Percentiles rank a stretch among this genome's conserved stretches.
Evolutionary conservation across 805 yeast genomes (phyloP).

Genomic region (Nakazawaea molendinolei): DNA sequence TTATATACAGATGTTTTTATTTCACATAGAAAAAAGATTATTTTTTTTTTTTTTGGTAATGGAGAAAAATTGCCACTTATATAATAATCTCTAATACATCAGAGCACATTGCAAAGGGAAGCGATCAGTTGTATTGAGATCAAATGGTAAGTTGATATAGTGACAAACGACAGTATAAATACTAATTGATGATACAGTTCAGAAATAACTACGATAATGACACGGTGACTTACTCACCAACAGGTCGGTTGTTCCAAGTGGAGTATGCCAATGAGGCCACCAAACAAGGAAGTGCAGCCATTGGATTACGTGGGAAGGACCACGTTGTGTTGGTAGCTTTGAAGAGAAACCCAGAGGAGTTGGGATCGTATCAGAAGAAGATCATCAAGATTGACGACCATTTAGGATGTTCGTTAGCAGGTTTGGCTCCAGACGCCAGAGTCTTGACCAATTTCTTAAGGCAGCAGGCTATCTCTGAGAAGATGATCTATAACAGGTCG

Average conservation of each 20-base stretch:
- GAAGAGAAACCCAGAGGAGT: constrained; percentile 94
- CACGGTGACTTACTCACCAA: constrained; percentile 94
- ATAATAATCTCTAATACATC: too few species aligned
- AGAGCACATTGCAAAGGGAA: too few species aligned
- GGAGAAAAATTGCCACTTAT: too few species aligned
- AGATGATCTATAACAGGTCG: constrained; percentile 80
- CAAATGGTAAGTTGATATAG: constrained; percentile 3
- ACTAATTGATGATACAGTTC: constrained; percentile 43
- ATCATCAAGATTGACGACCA: constrained; percentile 88
- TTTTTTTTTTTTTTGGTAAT: too few species aligned
- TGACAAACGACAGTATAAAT: neutral
- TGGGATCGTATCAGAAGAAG: constrained; percentile 95
- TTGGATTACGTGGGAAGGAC: constrained; percentile 79
- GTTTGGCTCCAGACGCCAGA: constrained; percentile 97
- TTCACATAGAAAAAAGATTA: too few species aligned
- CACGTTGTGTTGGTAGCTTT: constrained; percentile 91
- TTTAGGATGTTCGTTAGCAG: constrained; percentile 92
- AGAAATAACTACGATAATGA: constrained; percentile 99
- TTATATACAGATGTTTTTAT: too few species aligned
- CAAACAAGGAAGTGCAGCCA: constrained; percentile 97
- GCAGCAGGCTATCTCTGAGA: constrained; percentile 85
- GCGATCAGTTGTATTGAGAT: too few species aligned
- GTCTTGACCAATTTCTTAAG: constrained; percentile 84
- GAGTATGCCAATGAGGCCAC: constrained; percentile 93
- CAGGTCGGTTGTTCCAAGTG: constrained; percentile 85